Percentiles rank a stretch among this genome's conserved stretches.
Evolutionary conservation across 2,329 filamentous ascomycete genomes (phyloP).

Genomic region (Zasmidium angulare): DNA sequence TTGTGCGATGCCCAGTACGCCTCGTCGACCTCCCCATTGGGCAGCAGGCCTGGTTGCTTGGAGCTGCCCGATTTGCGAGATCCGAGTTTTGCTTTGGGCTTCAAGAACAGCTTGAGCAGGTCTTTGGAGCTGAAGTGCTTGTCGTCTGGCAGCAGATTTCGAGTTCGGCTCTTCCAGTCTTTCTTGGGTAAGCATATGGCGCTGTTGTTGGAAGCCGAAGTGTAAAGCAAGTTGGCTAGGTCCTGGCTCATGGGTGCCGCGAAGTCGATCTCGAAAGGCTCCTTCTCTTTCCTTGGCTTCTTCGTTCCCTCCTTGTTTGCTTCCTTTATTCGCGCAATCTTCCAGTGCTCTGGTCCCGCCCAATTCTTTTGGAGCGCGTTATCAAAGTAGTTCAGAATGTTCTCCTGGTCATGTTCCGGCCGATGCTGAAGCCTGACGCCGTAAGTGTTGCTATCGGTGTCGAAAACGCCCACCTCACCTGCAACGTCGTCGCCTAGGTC

Average conservation of each 20-base stretch:
- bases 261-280: constrained; percentile 94
- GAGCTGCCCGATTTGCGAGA: constrained; percentile 54
- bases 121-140: constrained; percentile 97
- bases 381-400: constrained; percentile 97
- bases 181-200: constrained; percentile 85
- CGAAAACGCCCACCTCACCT: constrained; percentile 55
- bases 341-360: constrained; percentile 98
- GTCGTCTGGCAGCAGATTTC: constrained; percentile 92
- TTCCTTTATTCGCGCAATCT: constrained; percentile 88
- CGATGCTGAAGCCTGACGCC: constrained; percentile 72
- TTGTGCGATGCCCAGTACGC: constrained; percentile 84
- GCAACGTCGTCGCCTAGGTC: constrained; percentile 52
- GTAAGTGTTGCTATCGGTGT: constrained; percentile 66
- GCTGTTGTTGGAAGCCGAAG: constrained; percentile 74
- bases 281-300: constrained; percentile 92
- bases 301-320: constrained; percentile 57
- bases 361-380: constrained; percentile 96
- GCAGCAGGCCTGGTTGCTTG: constrained; percentile 40
- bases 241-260: constrained; percentile 68
- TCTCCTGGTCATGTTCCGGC: constrained; percentile 72
- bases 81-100: constrained; percentile 84
- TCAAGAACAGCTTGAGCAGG: constrained; percentile 85
- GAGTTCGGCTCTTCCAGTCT: constrained; percentile 91
- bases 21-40: constrained; percentile 84
- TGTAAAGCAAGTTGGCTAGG: constrained; percentile 76